Evolutionary conservation across 257 asterid genomes (phyloP), one percentile per base, ranked within the genome.

Genomic region (Leonotis leonurus): DNA sequence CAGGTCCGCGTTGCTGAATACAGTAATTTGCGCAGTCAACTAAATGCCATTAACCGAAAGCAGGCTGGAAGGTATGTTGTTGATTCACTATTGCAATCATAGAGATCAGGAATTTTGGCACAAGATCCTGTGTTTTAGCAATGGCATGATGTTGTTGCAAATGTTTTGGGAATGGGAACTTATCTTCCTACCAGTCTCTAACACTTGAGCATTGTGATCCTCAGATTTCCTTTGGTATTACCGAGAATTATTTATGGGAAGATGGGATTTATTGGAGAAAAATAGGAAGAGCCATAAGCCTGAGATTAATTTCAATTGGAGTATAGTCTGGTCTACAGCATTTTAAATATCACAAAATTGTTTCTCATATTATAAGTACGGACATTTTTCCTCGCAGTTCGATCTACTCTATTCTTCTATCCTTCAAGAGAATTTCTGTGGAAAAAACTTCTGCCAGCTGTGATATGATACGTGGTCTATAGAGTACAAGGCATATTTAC

Each of bases 1-100:
- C 85, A 91, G 96, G 96, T 91, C 70, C 98, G 96, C 33, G 82
- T 82, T 72, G 79, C 98, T 56, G 95, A 90, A 73, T 85, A 83
- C 77, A 85, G 52, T 76, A 88, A 88, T 41, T 88, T 90, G 68
- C 94, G 95, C 45, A 90, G 98, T 75, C 98, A 90, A 77, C 95
- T 90, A 22, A 90, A 86, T 77, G 82, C 89, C 73, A 88, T 88
- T 56, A 88, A 84, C 63, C 72, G 94, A 48, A 88, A 90, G 78
- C 94, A 85, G 75, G 81, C 85, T 5, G 96, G 96, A 74, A 85
- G 95, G 98, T 90, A 79, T 67, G 72, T 68, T 30, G 26, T 54
- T 41, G 26, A 55, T 48, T n/a, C n/a, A n/a, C n/a, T n/a, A n/a
- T n/a, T 49, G 30, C 26, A 67, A 30, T 18, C 33, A 64, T 69